A percentile compares a stretch with the other conserved stretches of the same genome.
phyloP scores from a whole-genome alignment of 345 rosid species.

The Melaleuca alternifolia region DNA sequence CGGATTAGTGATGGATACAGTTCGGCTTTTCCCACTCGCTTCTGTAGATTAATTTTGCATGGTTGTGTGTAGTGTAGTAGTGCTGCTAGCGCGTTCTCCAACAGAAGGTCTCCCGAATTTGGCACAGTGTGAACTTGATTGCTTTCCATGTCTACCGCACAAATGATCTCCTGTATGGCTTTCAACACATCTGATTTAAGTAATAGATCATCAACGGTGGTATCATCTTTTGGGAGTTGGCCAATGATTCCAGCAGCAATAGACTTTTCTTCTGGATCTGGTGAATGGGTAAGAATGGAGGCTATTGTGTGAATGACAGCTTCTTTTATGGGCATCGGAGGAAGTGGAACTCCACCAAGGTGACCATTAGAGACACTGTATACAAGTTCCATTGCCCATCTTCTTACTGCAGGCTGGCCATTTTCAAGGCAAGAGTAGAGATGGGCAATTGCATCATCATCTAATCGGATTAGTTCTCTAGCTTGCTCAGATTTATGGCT shows the following conservation, averaged over 20 bases:
- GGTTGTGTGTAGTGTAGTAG: conserved; percentile 37
- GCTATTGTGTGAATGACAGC: conserved; percentile 24
- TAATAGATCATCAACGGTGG: conserved; percentile 26
- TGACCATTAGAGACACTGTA: conserved; percentile 27
- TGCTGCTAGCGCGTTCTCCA: conserved; percentile 42
- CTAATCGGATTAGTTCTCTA: conserved; percentile 16
- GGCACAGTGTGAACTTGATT: conserved; percentile 1
- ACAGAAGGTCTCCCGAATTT: conserved; percentile 11
- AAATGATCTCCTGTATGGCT: conserved; percentile 40
- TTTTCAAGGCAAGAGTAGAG: conserved; percentile 27
- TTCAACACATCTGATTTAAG: conserved; percentile 31
- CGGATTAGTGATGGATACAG: conserved; percentile 30
- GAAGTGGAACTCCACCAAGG: conserved; percentile 30
- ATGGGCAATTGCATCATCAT: conserved; percentile 11
- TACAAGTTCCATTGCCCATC: conserved; percentile 34
- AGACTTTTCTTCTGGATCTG: conserved; percentile 32
- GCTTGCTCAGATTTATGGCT: conserved; percentile 26
- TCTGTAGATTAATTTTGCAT: conserved; percentile 35
- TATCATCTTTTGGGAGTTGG: conserved; percentile 38
- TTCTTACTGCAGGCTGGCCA: conserved; percentile 11
- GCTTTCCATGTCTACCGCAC: conserved; percentile 11
- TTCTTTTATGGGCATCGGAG: conserved; percentile 30
- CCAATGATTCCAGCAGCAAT: conserved; percentile 40
- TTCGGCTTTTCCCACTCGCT: conserved; percentile 31
- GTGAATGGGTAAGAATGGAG: conserved; percentile 19